Evolutionary conservation across 768 basidiomycete species (phyloP), one percentile per base, ranked within the genome.

Genomic region (Paxillus involutus): DNA sequence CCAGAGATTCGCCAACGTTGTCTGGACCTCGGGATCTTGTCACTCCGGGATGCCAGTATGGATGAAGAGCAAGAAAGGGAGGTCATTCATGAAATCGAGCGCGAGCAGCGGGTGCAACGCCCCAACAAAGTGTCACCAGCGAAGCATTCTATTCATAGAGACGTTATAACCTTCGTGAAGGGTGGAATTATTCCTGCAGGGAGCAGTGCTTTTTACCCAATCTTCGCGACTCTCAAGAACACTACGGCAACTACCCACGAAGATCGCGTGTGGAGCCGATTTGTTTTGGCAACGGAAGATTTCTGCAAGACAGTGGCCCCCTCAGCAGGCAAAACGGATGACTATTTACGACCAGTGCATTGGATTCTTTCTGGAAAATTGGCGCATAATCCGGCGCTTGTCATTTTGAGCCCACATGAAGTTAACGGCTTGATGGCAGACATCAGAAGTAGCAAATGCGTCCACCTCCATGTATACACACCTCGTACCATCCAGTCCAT

Each of bases 1-100:
- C 42, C 56, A 14, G 51, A 55, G 2, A 63, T 67, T 37, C 57
- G 26, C 13, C 42, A 37, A 12, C 60, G 40, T 35, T 68, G 66
- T 10, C 17, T 2, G 3, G 37, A 52, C 7, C 66, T 66, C 32
- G 66, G 64, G 1, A 17, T 67, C 29, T 30, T 35, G 11, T 51
- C 55, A 4, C 39, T 55, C 0, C 59, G 57, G 1, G 60, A 66
- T 37, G 57, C 53, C 29, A 59, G 51, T 35, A 61, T 77, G 61
- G 74, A 74, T 29, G 78, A 81, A 57, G 80, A 81, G 54, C 80
- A 81, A 53, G 81, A 82, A 49, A 65, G 80, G 24, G 79, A 82
- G 52, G 64, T 82, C 8, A 55, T 61, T 3, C 76, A 77, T 21
- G 80, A 82, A 59, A 64, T 71, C 4, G 78, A 80, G 57, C 63